phyloP scores from a whole-genome alignment of 225 moss, liverwort and hornwort species.

The Sphagnum tenellum region DNA sequence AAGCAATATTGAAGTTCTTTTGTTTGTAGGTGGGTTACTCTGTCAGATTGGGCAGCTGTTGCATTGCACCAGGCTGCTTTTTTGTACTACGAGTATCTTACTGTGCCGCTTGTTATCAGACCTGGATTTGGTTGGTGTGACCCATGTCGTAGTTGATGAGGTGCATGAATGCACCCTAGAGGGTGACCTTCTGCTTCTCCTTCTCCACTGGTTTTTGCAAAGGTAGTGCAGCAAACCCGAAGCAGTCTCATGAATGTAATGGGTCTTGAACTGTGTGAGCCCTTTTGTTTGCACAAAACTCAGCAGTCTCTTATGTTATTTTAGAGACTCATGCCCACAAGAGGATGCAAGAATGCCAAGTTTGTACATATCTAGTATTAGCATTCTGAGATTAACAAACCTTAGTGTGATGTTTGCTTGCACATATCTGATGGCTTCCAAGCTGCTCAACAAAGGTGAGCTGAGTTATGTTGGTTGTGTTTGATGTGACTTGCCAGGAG shows the following conservation, averaged over 20 bases:
- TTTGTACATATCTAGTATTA: too few relatives aligned
- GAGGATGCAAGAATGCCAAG: too few relatives aligned
- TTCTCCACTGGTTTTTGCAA: conserved; percentile 44
- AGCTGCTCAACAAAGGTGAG: too few relatives aligned
- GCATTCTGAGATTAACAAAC: too few relatives aligned
- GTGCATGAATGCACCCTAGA: conserved; percentile 74
- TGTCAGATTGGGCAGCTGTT: conserved; percentile 53
- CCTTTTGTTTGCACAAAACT: too few relatives aligned
- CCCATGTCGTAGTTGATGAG: conserved; percentile 74
- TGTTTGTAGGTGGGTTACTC: conserved; percentile 58
- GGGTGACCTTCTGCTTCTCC: conserved; percentile 59
- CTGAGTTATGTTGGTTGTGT: conserved; percentile 7
- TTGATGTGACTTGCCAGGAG: conserved; percentile 29
- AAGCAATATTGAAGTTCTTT: neutral
- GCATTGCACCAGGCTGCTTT: conserved; percentile 62
- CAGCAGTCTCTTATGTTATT: too few relatives aligned
- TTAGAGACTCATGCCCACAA: too few relatives aligned
- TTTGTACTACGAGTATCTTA: conserved; percentile 63
- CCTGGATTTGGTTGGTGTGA: conserved; percentile 43
- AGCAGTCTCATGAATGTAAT: too few relatives aligned
- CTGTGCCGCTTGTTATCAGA: conserved; percentile 59
- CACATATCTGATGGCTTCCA: too few relatives aligned
- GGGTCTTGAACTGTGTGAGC: too few relatives aligned
- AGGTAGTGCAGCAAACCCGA: conserved; percentile 14
- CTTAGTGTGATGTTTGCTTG: too few relatives aligned